Evolutionary conservation across 495 filamentous ascomycete genomes (phyloP).

Genomic region (Penicillium silybi): DNA sequence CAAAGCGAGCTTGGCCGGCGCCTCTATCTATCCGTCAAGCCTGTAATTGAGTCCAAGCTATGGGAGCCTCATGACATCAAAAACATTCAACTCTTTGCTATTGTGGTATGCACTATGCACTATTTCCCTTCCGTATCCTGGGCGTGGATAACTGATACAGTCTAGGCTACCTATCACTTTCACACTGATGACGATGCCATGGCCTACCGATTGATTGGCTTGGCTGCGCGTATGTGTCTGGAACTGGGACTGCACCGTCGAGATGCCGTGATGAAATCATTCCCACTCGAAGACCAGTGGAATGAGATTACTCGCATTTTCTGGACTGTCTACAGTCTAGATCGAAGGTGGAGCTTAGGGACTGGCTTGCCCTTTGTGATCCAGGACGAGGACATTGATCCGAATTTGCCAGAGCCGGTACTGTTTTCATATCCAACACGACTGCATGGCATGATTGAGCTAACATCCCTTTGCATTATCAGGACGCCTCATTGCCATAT

Average conservation of each 20-base stretch:
- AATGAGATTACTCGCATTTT: conserved; percentile 62
- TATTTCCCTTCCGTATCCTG: neutral
- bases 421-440: conserved; percentile 21
- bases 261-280: conserved; percentile 64
- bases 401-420: conserved; percentile 71
- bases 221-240: conserved; percentile 70
- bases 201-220: conserved; percentile 74
- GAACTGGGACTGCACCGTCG: conserved; percentile 77
- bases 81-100: conserved; percentile 66
- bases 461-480: neutral
- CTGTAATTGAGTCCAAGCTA: conserved; percentile 63
- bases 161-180: conserved; percentile 77
- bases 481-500: conserved; percentile 66
- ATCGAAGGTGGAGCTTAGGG: conserved; percentile 77
- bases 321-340: conserved; percentile 77
- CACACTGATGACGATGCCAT: conserved; percentile 76
- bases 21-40: conserved; percentile 67
- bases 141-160: neutral
- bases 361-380: conserved; percentile 78
- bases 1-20: conserved; percentile 67
- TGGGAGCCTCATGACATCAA: conserved; percentile 63
- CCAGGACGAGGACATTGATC: conserved; percentile 81
- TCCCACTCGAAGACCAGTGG: conserved; percentile 58
- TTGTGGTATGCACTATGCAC: conserved; percentile 62
- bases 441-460: neutral